Percentiles rank a stretch among this genome's conserved stretches.
phyloP scores from a whole-genome alignment of 2,329 filamentous ascomycete species.

The Hysterium pulicare region DNA sequence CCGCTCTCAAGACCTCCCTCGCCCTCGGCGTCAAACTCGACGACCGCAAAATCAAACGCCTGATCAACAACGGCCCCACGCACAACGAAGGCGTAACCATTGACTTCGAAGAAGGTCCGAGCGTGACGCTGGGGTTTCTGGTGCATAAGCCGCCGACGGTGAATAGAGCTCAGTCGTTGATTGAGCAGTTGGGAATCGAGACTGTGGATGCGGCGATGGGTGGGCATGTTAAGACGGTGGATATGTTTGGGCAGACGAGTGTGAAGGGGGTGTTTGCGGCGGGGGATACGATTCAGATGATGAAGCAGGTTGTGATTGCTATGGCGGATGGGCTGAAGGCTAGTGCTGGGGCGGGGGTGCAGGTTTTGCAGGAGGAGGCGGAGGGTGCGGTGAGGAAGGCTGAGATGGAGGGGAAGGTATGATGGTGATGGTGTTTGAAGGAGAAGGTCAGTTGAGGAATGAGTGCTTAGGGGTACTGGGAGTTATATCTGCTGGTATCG shows the following conservation, averaged over 20 bases:
- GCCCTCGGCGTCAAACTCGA: slow-evolving; percentile 24
- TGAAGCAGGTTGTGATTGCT: slow-evolving; percentile 31
- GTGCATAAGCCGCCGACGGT: slow-evolving; percentile 26
- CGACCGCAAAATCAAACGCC: slow-evolving; percentile 16
- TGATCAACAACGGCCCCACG: slow-evolving; percentile 25
- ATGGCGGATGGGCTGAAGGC: slow-evolving; percentile 30
- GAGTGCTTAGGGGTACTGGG: too few relatives aligned
- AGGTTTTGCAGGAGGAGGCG: slow-evolving; percentile 20
- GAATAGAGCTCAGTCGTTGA: slow-evolving; percentile 26
- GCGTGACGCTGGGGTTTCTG: slow-evolving; percentile 25
- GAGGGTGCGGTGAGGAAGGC: too few relatives aligned
- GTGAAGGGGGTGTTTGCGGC: slow-evolving; percentile 53
- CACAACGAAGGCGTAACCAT: slow-evolving; percentile 26
- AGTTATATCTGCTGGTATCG: too few relatives aligned
- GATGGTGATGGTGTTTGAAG: too few relatives aligned
- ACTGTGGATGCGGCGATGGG: slow-evolving; percentile 41
- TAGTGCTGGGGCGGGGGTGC: slow-evolving; percentile 20
- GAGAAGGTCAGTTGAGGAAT: too few relatives aligned
- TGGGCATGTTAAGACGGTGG: slow-evolving; percentile 40
- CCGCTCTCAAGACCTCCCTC: slow-evolving; percentile 17
- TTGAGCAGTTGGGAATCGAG: slow-evolving; percentile 29
- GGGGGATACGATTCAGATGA: slow-evolving; percentile 45
- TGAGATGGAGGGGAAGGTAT: too few relatives aligned
- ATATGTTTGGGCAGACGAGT: slow-evolving; percentile 50
- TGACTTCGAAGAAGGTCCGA: slow-evolving; percentile 24